These are phyloP conservation scores for Beauveria brongniartii DNA, from an alignment of 2,329 filamentous ascomycete species.

Conservation along the genomic window DNA sequence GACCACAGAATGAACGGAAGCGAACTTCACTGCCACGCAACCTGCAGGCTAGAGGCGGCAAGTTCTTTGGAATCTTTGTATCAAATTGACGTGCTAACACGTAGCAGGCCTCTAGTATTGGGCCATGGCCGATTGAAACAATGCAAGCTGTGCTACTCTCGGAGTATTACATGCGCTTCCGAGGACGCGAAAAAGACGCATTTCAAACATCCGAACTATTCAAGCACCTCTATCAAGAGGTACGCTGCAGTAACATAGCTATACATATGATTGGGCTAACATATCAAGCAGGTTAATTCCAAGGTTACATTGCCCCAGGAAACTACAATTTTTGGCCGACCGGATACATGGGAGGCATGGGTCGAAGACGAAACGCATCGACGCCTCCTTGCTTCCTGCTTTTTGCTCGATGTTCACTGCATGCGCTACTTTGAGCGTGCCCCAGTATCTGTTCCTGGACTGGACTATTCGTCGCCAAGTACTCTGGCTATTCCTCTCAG, in stretches of 20 bases:
- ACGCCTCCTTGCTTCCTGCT: conserved; percentile 48
- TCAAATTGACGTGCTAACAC: conserved; percentile 14
- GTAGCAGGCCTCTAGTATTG: conserved; percentile 29
- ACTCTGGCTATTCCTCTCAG: conserved; percentile 38
- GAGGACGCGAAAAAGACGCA: conserved; percentile 39
- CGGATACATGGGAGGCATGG: conserved; percentile 37
- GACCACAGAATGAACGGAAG: conserved; percentile 43
- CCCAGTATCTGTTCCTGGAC: conserved; percentile 23
- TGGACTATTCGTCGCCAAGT: conserved; percentile 28
- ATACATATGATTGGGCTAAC: background rate
- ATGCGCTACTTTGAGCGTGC: conserved; percentile 46
- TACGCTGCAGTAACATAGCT: conserved; percentile 28
- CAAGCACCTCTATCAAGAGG: conserved; percentile 43
- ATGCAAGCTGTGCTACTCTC: conserved; percentile 48
- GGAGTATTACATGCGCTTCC: conserved; percentile 47
- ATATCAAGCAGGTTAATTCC: background rate
- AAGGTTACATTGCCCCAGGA: background rate
- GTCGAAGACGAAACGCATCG: conserved; percentile 42
- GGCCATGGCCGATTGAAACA: conserved; percentile 39
- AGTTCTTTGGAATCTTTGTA: conserved; percentile 22
- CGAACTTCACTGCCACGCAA: conserved; percentile 43
- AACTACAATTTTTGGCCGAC: background rate
- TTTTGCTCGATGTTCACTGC: conserved; percentile 48
- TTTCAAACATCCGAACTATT: conserved; percentile 42
- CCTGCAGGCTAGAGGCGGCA: conserved; percentile 41